phyloP scores from a whole-genome alignment of 257 asterid species.

The Petunia secreta region DNA sequence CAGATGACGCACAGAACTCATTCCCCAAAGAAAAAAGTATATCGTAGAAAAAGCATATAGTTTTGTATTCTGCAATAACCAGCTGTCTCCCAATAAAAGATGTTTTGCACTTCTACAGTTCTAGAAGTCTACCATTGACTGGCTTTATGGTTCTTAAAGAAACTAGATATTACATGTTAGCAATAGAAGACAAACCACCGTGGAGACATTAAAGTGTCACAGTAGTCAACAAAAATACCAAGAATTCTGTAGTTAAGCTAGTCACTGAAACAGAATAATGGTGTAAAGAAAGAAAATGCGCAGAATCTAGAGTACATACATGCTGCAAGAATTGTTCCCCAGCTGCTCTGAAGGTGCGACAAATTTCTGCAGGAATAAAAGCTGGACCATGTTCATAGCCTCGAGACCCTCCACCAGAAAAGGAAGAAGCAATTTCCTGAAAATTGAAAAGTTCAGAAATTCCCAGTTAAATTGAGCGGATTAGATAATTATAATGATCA shows the following conservation, averaged over 20 bases:
- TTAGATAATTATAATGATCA: not conserved
- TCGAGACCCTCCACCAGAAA: slow-evolving; percentile 73
- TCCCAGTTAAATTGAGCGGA: not conserved
- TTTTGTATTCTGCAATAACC: slow-evolving; percentile 15
- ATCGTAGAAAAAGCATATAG: not conserved
- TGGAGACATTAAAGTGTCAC: not conserved
- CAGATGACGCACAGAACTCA: not conserved
- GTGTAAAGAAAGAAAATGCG: slow-evolving; percentile 10
- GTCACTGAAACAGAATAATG: slow-evolving; percentile 11
- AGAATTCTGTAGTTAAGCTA: slow-evolving; percentile 7
- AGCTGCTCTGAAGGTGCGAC: slow-evolving; percentile 78
- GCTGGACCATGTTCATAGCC: slow-evolving; percentile 66
- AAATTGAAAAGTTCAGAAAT: slow-evolving; percentile 22
- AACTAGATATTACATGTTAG: not conserved
- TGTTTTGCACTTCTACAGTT: not conserved
- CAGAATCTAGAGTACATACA: slow-evolving; percentile 55
- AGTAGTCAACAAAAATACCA: not conserved
- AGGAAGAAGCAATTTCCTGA: slow-evolving; percentile 86
- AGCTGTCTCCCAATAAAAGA: not conserved
- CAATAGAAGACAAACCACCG: not conserved
- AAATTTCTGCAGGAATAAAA: slow-evolving; percentile 80
- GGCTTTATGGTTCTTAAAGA: slow-evolving; percentile 19
- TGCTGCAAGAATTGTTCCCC: slow-evolving; percentile 81
- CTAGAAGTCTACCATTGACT: not conserved
- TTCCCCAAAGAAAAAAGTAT: not conserved